Evolutionary conservation across 805 yeast species (phyloP).

Genomic region (Ogataea ganodermae): DNA sequence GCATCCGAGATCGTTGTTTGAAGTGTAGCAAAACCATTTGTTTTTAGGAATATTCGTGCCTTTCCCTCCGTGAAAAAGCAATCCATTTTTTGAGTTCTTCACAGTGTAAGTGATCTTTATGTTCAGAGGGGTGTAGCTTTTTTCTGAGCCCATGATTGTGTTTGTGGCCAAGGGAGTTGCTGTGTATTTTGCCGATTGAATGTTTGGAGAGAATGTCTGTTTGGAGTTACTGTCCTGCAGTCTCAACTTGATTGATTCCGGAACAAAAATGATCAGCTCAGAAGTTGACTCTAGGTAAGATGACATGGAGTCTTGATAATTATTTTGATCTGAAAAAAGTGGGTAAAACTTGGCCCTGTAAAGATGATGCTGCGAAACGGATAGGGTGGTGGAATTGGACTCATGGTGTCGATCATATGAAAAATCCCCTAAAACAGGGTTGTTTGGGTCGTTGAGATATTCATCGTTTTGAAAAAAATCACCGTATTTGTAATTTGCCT

Average conservation of each 20-base stretch:
- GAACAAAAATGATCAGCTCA: conserved; percentile 63
- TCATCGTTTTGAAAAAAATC: conserved; percentile 49
- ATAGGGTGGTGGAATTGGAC: conserved; percentile 41
- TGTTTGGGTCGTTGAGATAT: conserved; percentile 33
- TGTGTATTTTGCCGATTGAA: conserved; percentile 35
- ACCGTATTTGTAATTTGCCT: conserved; percentile 53
- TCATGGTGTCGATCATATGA: conserved; percentile 39
- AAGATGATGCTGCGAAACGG: conserved; percentile 59
- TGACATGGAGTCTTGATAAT: conserved; percentile 30
- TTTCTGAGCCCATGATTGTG: conserved; percentile 38
- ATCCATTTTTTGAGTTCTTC: conserved; percentile 68
- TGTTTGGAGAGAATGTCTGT: conserved; percentile 35
- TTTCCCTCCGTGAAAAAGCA: conserved; percentile 68
- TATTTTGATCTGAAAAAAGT: conserved; percentile 49
- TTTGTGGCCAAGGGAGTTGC: conserved; percentile 38
- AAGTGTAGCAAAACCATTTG: conserved; percentile 84
- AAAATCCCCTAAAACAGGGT: conserved; percentile 34
- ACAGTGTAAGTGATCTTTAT: conserved; percentile 68
- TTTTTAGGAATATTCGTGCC: conserved; percentile 46
- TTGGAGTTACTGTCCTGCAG: conserved; percentile 51
- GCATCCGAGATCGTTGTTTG: conserved; percentile 72
- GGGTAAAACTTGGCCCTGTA: conserved; percentile 54
- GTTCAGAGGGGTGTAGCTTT: conserved; percentile 71
- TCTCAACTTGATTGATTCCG: conserved; percentile 63
- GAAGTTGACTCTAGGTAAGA: conserved; percentile 49